Conservation (phyloP, 2,329 filamentous ascomycete genomes). For the Diaporthe amygdali region DNA sequence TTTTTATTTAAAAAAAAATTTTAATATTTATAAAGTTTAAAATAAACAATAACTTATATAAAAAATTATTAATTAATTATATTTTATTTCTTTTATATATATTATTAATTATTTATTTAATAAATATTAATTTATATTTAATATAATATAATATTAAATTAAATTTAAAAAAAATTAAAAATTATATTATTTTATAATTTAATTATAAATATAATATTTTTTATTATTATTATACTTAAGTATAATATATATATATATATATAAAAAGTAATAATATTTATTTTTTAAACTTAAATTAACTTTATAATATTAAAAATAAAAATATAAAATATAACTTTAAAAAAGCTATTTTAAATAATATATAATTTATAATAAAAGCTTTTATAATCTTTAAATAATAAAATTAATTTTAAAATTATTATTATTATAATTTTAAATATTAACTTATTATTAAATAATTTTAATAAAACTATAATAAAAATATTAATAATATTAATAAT, state of each 20-base stretch:
- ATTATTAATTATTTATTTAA: too few species aligned
- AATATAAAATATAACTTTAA: neutral
- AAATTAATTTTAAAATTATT: neutral
- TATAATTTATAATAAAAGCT: neutral
- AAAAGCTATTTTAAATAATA: neutral
- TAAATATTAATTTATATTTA: neutral
- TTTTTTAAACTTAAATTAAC: neutral
- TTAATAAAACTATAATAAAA: neutral
- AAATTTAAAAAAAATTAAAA: too few species aligned
- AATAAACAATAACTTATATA: too few species aligned
- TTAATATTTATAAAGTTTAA: too few species aligned
- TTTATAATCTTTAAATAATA: neutral
- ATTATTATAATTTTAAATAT: neutral
- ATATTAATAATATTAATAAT: too few species aligned
- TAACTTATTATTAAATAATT: neutral
- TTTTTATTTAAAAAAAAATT: too few species aligned
- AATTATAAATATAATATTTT: too few species aligned
- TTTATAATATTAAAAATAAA: neutral
- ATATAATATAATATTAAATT: too few species aligned
- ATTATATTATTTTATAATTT: too few species aligned
- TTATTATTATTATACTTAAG: too few species aligned
- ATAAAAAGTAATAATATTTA: neutral
- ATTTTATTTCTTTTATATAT: too few species aligned
- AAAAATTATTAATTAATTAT: too few species aligned
- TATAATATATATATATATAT: neutral